These are phyloP conservation scores for Diplodia sapinea DNA, from an alignment of 2,329 filamentous ascomycete genomes.

Conservation along the genomic window DNA sequence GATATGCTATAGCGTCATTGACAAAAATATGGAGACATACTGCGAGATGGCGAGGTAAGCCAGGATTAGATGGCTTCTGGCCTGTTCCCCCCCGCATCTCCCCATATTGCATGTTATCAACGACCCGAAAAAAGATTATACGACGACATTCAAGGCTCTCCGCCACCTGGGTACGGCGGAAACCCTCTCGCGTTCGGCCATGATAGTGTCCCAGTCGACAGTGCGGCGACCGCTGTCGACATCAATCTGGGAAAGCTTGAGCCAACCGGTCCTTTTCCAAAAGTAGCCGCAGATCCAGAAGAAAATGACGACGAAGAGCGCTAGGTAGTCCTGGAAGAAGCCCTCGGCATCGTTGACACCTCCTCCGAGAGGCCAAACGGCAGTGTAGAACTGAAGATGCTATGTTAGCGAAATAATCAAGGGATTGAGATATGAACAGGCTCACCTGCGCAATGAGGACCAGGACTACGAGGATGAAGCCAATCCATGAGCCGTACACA, in stretches of 20 bases:
- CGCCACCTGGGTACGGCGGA: slow-evolving; percentile 61
- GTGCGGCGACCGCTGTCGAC: slow-evolving; percentile 69
- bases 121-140: slow-evolving; percentile 33
- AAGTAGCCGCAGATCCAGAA: slow-evolving; percentile 60
- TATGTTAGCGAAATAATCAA: slow-evolving; percentile 8
- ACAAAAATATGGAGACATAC: too few relatives aligned
- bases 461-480: slow-evolving; percentile 48
- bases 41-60: background rate
- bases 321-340: slow-evolving; percentile 58
- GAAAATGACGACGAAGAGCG: slow-evolving; percentile 51
- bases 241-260: slow-evolving; percentile 66
- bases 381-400: slow-evolving; percentile 36
- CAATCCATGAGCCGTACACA: slow-evolving; percentile 49
- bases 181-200: slow-evolving; percentile 59
- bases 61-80: too few relatives aligned
- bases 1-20: too few relatives aligned
- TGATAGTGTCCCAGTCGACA: slow-evolving; percentile 69
- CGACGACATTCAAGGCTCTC: slow-evolving; percentile 38
- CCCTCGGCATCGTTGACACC: slow-evolving; percentile 44
- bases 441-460: slow-evolving; percentile 51
- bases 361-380: slow-evolving; percentile 40
- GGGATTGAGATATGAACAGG: background rate
- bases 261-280: slow-evolving; percentile 70
- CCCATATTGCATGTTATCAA: background rate
- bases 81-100: too few relatives aligned